Percentiles rank a stretch among this genome's conserved stretches.
Conservation (phyloP, 2,329 filamentous ascomycete species). For the Beauveria australis region DNA sequence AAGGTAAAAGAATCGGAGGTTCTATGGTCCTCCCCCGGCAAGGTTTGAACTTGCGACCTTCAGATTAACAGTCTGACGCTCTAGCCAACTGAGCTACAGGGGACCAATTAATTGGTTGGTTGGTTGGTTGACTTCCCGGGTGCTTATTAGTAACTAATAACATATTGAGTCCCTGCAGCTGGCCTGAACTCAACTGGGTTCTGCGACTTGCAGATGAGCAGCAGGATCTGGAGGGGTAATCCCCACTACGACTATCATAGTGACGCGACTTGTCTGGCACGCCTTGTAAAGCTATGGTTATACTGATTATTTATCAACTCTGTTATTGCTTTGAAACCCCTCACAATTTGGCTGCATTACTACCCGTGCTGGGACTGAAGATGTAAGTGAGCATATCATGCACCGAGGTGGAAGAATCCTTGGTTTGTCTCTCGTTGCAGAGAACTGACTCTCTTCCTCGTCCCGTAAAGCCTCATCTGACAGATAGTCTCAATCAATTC, state of each 20-base stretch:
- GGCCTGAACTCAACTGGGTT: too few relatives aligned
- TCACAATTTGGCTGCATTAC: too few relatives aligned
- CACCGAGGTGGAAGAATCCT: too few relatives aligned
- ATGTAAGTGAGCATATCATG: too few relatives aligned
- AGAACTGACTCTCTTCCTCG: background rate
- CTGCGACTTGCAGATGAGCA: background rate
- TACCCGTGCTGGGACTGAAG: too few relatives aligned
- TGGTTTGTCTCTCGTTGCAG: too few relatives aligned
- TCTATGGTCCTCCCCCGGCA: slow-evolving; percentile 18
- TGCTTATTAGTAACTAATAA: background rate
- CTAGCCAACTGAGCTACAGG: slow-evolving; percentile 12
- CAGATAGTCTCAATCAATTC: background rate
- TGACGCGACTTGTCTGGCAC: background rate
- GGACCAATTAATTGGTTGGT: background rate
- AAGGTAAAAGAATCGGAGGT: background rate
- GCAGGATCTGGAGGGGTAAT: background rate
- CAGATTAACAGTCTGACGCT: slow-evolving; percentile 16
- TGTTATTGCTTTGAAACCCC: too few relatives aligned
- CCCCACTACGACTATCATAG: background rate
- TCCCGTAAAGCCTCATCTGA: background rate
- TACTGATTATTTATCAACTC: too few relatives aligned
- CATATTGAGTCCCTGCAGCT: background rate
- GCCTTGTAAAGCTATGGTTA: too few relatives aligned
- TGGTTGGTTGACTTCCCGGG: too few relatives aligned
- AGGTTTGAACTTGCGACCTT: slow-evolving; percentile 24